A percentile compares a stretch with the other conserved stretches of the same genome.
Evolutionary conservation across 2,329 filamentous ascomycete species (phyloP).

Genomic region (Emydomyces testavorans): DNA sequence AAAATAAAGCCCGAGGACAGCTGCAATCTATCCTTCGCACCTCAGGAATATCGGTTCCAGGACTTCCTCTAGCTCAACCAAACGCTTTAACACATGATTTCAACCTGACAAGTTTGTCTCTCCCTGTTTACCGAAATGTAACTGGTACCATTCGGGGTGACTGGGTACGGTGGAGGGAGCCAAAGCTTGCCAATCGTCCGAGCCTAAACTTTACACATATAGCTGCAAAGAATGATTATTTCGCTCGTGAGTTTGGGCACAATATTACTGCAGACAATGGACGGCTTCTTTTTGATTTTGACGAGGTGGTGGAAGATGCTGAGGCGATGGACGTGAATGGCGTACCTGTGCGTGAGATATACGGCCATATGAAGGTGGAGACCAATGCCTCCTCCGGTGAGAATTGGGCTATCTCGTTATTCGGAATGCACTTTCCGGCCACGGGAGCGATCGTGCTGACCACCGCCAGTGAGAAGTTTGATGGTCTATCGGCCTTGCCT

Average conservation of each 20-base stretch:
- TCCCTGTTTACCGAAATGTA: slow-evolving; percentile 64
- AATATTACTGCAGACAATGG: slow-evolving; percentile 69
- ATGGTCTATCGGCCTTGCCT: slow-evolving; percentile 80
- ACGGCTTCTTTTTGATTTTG: slow-evolving; percentile 57
- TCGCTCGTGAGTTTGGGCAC: slow-evolving; percentile 55
- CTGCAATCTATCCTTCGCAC: slow-evolving; percentile 27
- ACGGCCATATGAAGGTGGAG: slow-evolving; percentile 58
- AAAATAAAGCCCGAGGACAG: slow-evolving; percentile 51
- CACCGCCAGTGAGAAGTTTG: slow-evolving; percentile 86
- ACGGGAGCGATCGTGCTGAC: slow-evolving; percentile 69
- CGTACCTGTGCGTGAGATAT: slow-evolving; percentile 55
- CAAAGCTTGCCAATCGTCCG: slow-evolving; percentile 35
- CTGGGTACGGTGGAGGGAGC: slow-evolving; percentile 51
- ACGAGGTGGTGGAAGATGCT: slow-evolving; percentile 41
- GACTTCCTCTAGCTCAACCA: slow-evolving; percentile 21
- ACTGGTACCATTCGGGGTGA: slow-evolving; percentile 66
- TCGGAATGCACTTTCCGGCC: slow-evolving; percentile 77
- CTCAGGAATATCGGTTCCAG: slow-evolving; percentile 25
- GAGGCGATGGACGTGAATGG: slow-evolving; percentile 30
- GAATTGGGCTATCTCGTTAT: slow-evolving; percentile 66
- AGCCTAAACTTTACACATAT: slow-evolving; percentile 55
- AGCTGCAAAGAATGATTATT: slow-evolving; percentile 55
- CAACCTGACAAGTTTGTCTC: slow-evolving; percentile 28
- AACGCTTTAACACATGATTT: slow-evolving; percentile 19
- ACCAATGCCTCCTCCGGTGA: slow-evolving; percentile 58